Percentiles rank a stretch among this genome's conserved stretches.
Evolutionary conservation across 257 asterid species (phyloP).

Genomic region (Thymus mandschuricus): DNA sequence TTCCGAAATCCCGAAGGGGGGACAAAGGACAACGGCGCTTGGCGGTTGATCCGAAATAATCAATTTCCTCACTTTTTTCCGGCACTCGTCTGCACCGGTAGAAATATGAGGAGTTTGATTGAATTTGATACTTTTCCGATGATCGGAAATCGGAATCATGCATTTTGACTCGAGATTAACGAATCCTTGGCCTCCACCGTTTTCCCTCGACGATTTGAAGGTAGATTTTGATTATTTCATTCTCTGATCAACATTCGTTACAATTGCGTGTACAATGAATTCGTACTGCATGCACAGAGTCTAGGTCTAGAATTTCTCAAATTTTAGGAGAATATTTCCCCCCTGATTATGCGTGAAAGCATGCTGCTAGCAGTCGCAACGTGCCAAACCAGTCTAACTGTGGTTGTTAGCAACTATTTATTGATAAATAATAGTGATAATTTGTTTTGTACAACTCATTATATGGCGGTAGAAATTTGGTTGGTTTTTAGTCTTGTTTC

Average conservation of each 20-base stretch:
- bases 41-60: too few relatives aligned
- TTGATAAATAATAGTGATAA: neutral
- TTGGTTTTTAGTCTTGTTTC: neutral
- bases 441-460: neutral
- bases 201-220: constrained; percentile 5
- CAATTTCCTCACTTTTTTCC: too few relatives aligned
- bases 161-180: too few relatives aligned
- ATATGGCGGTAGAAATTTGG: neutral
- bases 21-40: too few relatives aligned
- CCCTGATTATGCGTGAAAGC: too few relatives aligned
- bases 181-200: neutral
- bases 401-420: neutral
- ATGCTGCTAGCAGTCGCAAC: too few relatives aligned
- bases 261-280: neutral
- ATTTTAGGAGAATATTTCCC: neutral
- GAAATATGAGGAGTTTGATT: too few relatives aligned
- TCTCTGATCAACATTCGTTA: too few relatives aligned
- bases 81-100: too few relatives aligned
- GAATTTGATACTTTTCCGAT: too few relatives aligned
- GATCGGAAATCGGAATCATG: neutral
- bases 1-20: too few relatives aligned
- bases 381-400: neutral
- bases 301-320: neutral
- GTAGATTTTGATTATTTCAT: neutral
- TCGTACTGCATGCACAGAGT: neutral